Percentiles rank a stretch among this genome's conserved stretches.
Conservation (phyloP, 2,329 filamentous ascomycete species). For the Ceratocystis ficicola region DNA sequence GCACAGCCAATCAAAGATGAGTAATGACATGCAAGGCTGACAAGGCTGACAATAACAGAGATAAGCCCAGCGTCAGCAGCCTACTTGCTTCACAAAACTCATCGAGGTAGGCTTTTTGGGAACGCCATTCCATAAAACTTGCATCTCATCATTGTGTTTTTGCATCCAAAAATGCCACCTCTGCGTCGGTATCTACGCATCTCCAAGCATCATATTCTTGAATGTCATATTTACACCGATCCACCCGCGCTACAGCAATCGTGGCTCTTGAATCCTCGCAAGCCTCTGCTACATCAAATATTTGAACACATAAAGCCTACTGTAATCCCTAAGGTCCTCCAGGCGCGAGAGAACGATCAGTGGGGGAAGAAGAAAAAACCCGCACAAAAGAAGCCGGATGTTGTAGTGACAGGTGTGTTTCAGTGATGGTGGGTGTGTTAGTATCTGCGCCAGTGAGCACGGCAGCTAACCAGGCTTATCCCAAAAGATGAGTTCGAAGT, state of each 20-base stretch:
- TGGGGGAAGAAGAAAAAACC: conserved; percentile 58
- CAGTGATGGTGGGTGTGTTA: background rate
- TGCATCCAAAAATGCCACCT: conserved; percentile 56
- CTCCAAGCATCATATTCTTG: conserved; percentile 85
- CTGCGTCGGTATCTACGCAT: conserved; percentile 83
- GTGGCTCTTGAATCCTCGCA: conserved; percentile 69
- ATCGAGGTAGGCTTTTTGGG: background rate
- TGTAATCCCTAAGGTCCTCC: conserved; percentile 79
- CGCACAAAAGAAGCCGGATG: conserved; percentile 60
- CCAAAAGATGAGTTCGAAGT: conserved; percentile 82
- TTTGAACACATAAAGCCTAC: conserved; percentile 75
- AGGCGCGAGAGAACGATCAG: conserved; percentile 54
- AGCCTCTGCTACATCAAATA: conserved; percentile 67
- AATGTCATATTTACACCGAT: conserved; percentile 91
- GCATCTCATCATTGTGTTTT: background rate
- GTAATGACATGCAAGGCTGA: conserved; percentile 17
- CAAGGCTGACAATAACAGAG: conserved; percentile 11
- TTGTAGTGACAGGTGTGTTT: conserved; percentile 59
- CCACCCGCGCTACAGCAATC: conserved; percentile 70
- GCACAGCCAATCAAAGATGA: conserved; percentile 15
- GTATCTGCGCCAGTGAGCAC: background rate
- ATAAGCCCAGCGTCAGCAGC: too few species aligned
- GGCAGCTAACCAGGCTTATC: conserved; percentile 5
- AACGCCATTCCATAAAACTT: background rate
- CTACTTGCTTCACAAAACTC: background rate